These are phyloP conservation scores for Leccinellum luteum DNA, from an alignment of 768 basidiomycete genomes.

Conservation along the genomic window DNA sequence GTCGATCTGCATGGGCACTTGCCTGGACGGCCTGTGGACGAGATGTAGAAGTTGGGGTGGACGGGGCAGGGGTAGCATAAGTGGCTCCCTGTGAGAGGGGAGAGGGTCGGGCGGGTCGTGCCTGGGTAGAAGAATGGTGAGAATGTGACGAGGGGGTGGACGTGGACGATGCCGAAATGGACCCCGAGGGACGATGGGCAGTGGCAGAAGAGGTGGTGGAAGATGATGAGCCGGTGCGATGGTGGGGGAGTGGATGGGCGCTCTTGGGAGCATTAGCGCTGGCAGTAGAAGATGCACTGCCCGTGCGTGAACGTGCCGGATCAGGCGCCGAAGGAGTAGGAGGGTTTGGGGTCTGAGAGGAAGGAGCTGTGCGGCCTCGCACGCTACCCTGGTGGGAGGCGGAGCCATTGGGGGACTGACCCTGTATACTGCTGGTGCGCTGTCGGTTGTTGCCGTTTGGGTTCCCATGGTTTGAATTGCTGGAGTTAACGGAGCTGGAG, in stretches of 20 bases:
- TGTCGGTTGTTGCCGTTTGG: conserved; percentile 40
- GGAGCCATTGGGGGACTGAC: conserved; percentile 49
- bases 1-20: conserved; percentile 62
- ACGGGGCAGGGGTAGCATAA: conserved; percentile 14
- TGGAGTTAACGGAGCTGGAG: conserved; percentile 73
- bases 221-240: conserved; percentile 32
- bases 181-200: conserved; percentile 26
- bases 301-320: conserved; percentile 30
- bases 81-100: conserved; percentile 34
- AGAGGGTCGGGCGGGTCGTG: conserved; percentile 33
- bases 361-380: conserved; percentile 38
- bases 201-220: conserved; percentile 21
- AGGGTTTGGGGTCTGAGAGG: conserved; percentile 27
- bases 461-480: conserved; percentile 33
- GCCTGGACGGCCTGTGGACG: conserved; percentile 34
- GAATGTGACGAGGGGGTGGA: conserved; percentile 30
- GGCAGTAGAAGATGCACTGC: conserved; percentile 28
- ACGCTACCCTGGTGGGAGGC: conserved; percentile 33
- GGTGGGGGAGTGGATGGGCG: conserved; percentile 29
- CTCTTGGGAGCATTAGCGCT: conserved; percentile 11
- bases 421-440: conserved; percentile 71
- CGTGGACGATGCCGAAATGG: conserved; percentile 28
- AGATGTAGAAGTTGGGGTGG: conserved; percentile 13
- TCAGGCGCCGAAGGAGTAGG: conserved; percentile 22
- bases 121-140: conserved; percentile 24